Evolutionary conservation across 306 rosid genomes (phyloP), one percentile per base, ranked within the genome.

Genomic region (Cyamopsis tetragonoloba): DNA sequence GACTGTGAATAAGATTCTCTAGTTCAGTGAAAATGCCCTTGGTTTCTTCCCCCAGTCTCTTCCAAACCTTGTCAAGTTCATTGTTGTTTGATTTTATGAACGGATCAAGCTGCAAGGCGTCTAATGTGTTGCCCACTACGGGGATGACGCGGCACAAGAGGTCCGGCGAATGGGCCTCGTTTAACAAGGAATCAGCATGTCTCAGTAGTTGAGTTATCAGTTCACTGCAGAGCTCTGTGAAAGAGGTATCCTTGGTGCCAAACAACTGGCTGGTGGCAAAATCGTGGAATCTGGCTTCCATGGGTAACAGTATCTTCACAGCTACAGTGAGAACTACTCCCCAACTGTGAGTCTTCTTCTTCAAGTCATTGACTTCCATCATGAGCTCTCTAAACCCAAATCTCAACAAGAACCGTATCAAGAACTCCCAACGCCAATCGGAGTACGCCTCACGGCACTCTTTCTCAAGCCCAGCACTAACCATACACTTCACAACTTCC

Each of bases 201-300:
- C 80, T 83, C 50, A 88, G 68, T 0, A 88, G 84, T 80, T 82
- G 85, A 71, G 82, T 72, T 46, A 84, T 72, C 3, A 83, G 76
- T 73, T 34, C 85, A 81, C 1, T 91, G 60, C 89, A 89, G 10
- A 82, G 84, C 78, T 89, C 92, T 86, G 78, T 82, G 77, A 89
- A 89, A 5, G 89, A 82, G 46, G 76, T 80, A 15, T 84, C 84
- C 0, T 84, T 75, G 11, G 71, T 6, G 89, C 73, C 12, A 85
- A 61, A 65, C 80, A 77, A 12, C 92, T 88, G 35, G 49, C 57
- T n/a, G 79, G 84, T 86, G 65, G 84, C 62, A 2, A 84, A 83
- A 27, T 70, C 83, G 26, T 87, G 81, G 58, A 88, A 86, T 14
- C 86, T 71, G 0, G 84, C 75, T 68, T 89, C 92, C 20, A 85